Evolutionary conservation across 2,329 filamentous ascomycete species (phyloP), one percentile per base, ranked within the genome.

Genomic region (Cladobotryum mycophilum): DNA sequence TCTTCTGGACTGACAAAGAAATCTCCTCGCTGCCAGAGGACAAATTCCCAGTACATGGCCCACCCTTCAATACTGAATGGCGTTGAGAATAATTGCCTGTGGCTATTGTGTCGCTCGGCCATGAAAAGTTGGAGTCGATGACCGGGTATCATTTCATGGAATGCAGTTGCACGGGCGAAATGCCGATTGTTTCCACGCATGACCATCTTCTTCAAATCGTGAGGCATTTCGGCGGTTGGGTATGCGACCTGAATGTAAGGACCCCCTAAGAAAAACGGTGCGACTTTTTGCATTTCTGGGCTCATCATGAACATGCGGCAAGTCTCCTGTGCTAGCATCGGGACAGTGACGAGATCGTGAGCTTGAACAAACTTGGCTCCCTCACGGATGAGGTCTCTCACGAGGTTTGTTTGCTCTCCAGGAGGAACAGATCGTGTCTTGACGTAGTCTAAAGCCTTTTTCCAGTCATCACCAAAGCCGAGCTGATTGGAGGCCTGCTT

Each of bases 31-130:
- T 76, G 63, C 78, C 78, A 84, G 14, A 84, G 67, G 15, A 80
- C 60, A 57, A 81, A 68, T 64, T 83, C 80, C 79, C 79, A 82
- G 60, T 83, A 83, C 56, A 81, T 71, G 9, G 79, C 75, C 79
- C 79, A 82, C 15, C 80, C 80, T 61, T 83, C 80, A 36, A 79
- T 73, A 65, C 73, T 81, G 58, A 83, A 82, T 0, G 79, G 76
- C 1, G 79, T 82, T 30, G 67, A 62, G 61, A 82, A 82, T 6
- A 81, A 57, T 17, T 62, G 61, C 5, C 79, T 72, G 60, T 82
- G 77, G 3, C 72, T 70, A 15, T 69, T 70, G 52, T 72, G 61
- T 6, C 79, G 70, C 13, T 66, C 62, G 14, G 70, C 73, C 58
- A 76, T 69, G 61, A 76, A 73, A 14, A 74, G 62, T 58, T 82